A percentile compares a stretch with the other conserved stretches of the same genome.
phyloP scores from a whole-genome alignment of 2,329 filamentous ascomycete genomes.

The Onygenales sp. region DNA sequence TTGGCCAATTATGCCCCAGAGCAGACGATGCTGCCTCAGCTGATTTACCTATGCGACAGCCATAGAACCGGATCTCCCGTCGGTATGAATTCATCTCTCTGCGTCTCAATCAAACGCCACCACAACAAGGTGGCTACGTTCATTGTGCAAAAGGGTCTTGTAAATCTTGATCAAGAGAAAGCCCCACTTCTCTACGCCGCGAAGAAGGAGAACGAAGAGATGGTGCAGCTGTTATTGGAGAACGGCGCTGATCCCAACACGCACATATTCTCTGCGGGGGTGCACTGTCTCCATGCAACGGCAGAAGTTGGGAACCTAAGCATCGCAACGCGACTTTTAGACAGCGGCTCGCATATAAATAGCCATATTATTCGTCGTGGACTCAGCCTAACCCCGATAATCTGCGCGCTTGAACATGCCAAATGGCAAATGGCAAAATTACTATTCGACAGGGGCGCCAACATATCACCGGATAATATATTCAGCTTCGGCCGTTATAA shows the following conservation, averaged over 20 bases:
- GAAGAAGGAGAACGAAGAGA: neutral
- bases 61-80: no score
- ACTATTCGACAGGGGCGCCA: no score
- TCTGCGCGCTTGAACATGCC: no score
- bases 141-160: neutral
- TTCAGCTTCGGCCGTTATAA: no score
- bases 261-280: neutral
- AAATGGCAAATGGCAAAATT: no score
- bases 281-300: neutral
- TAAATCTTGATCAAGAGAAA: neutral
- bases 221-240: constrained; percentile 3
- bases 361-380: neutral
- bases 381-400: neutral
- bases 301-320: neutral
- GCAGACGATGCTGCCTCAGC: no score
- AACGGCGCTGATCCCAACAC: neutral
- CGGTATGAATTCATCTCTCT: neutral
- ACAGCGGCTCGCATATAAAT: neutral
- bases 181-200: neutral
- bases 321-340: neutral
- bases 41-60: no score
- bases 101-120: neutral
- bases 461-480: no score
- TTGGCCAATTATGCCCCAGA: no score
- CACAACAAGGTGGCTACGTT: neutral